Evolutionary conservation across 345 rosid genomes (phyloP).

Genomic region (Camelina neglecta): DNA sequence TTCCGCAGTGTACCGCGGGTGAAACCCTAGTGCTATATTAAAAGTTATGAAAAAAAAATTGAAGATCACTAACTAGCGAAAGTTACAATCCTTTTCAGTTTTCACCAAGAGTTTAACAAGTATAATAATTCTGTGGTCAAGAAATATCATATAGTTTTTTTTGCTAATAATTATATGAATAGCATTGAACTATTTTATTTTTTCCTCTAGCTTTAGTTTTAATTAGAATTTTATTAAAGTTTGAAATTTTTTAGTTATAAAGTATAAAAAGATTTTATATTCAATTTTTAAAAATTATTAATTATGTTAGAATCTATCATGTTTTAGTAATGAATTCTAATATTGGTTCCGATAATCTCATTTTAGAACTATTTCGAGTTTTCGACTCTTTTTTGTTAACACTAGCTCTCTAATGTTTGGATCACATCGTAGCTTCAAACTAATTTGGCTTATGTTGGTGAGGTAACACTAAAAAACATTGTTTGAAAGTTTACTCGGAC

Average conservation of each 20-base stretch:
- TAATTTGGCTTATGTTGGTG: no score
- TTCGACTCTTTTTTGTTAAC: neutral
- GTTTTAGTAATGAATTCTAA: no score
- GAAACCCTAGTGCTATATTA: neutral
- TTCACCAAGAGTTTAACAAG: constrained; percentile 20
- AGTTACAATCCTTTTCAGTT: constrained; percentile 23
- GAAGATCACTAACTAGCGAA: constrained; percentile 27
- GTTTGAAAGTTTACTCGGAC: neutral
- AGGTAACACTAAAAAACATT: no score
- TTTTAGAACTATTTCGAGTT: no score
- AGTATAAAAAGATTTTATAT: no score
- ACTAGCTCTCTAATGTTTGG: neutral
- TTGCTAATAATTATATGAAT: neutral
- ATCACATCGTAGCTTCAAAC: neutral
- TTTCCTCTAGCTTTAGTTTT: neutral
- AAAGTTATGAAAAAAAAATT: neutral
- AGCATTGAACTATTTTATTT: neutral
- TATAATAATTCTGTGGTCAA: constrained; percentile 5
- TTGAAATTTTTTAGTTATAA: no score
- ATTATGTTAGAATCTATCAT: no score
- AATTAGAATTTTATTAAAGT: neutral
- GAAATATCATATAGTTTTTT: neutral
- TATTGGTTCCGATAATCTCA: neutral
- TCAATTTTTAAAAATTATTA: no score
- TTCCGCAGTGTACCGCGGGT: no score